These are phyloP conservation scores for Pythium pectinolyticum DNA, from an alignment of 352 stramenopile genomes.

Conservation along the genomic window DNA sequence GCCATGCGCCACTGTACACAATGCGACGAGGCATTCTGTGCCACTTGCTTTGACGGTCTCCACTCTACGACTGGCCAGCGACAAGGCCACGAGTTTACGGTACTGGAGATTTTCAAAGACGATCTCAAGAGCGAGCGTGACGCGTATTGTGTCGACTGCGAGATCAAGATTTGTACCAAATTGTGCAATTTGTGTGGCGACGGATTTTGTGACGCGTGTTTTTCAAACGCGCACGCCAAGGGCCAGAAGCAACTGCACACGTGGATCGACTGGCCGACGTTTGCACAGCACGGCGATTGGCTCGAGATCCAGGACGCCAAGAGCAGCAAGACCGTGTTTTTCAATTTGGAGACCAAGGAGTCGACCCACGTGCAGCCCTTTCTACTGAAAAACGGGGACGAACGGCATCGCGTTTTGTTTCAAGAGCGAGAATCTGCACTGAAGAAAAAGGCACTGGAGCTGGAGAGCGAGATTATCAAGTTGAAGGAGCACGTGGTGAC, in stretches of 20 bases:
- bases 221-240: slow-evolving; percentile 44
- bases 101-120: slow-evolving; percentile 59
- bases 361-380: slow-evolving; percentile 53
- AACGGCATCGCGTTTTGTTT: slow-evolving; percentile 56
- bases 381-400: slow-evolving; percentile 49
- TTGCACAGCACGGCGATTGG: slow-evolving; percentile 62
- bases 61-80: slow-evolving; percentile 26
- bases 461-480: slow-evolving; percentile 68
- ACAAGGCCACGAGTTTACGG: slow-evolving; percentile 37
- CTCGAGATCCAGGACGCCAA: slow-evolving; percentile 69
- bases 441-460: slow-evolving; percentile 49
- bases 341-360: slow-evolving; percentile 82
- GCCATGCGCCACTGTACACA: slow-evolving; percentile 49
- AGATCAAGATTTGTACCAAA: slow-evolving; percentile 38
- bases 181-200: slow-evolving; percentile 83
- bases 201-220: slow-evolving; percentile 70
- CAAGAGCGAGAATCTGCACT: slow-evolving; percentile 54
- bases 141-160: slow-evolving; percentile 70
- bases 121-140: slow-evolving; percentile 50
- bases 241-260: slow-evolving; percentile 67
- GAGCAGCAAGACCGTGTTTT: slow-evolving; percentile 46
- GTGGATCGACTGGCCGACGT: slow-evolving; percentile 53
- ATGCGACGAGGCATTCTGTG: slow-evolving; percentile 69
- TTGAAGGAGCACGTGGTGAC: slow-evolving; percentile 58
- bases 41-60: slow-evolving; percentile 44